Evolutionary conservation across 352 stramenopile genomes (phyloP).

Genomic region (Pythium myriotylum): DNA sequence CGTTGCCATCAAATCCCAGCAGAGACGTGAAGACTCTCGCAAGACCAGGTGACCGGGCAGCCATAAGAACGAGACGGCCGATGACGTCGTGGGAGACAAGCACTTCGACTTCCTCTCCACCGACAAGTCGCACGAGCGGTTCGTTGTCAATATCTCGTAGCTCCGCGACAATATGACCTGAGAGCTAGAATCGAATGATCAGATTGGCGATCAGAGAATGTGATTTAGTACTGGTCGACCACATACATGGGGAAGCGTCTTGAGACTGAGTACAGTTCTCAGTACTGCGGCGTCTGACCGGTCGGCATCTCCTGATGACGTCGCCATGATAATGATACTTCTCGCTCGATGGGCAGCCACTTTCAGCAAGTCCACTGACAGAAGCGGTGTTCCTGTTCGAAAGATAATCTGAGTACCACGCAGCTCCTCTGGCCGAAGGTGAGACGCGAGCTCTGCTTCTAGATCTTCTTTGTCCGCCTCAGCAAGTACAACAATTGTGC

Average conservation of each 20-base stretch:
- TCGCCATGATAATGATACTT: constrained; percentile 85
- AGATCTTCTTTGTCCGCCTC: constrained; percentile 81
- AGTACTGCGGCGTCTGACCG: constrained; percentile 78
- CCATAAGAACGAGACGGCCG: constrained; percentile 86
- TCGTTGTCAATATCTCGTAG: constrained; percentile 90
- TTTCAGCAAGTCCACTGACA: constrained; percentile 82
- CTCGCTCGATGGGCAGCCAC: constrained; percentile 74
- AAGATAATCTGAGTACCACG: constrained; percentile 83
- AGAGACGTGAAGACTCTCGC: constrained; percentile 65
- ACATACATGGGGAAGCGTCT: constrained; percentile 63
- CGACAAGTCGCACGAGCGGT: constrained; percentile 75
- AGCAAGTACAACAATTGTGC: constrained; percentile 76
- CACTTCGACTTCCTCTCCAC: constrained; percentile 78
- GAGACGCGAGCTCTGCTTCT: constrained; percentile 67
- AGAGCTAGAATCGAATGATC: constrained; percentile 37
- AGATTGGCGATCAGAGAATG: not conserved
- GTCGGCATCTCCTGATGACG: constrained; percentile 72
- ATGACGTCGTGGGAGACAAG: constrained; percentile 91
- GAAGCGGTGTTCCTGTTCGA: constrained; percentile 71
- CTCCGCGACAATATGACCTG: constrained; percentile 86
- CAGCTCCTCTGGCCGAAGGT: constrained; percentile 59
- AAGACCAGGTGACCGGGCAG: constrained; percentile 76
- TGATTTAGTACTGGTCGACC: not conserved
- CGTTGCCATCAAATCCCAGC: constrained; percentile 88
- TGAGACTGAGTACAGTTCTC: constrained; percentile 80